Percentiles rank a stretch among this genome's conserved stretches.
phyloP scores from a whole-genome alignment of 2,329 filamentous ascomycete genomes.

The Fusarium setosum region DNA sequence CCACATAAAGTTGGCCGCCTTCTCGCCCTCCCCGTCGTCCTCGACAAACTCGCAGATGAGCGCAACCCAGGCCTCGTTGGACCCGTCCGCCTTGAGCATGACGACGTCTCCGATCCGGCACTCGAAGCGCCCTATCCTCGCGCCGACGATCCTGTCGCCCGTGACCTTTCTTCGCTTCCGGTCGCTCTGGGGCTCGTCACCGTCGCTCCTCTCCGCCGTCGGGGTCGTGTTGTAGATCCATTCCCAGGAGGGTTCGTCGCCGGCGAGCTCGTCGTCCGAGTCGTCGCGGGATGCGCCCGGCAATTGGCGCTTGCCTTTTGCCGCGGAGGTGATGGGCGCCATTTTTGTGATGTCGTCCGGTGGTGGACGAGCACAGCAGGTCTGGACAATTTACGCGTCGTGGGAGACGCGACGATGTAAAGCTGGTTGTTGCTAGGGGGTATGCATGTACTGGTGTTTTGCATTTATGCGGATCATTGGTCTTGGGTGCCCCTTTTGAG shows the following conservation, averaged over 20 bases:
- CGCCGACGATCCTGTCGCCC: conserved; percentile 75
- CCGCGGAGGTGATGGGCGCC: conserved; percentile 36
- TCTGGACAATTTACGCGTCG: conserved; percentile 41
- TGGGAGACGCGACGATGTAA: conserved; percentile 43
- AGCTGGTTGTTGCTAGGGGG: conserved; percentile 30
- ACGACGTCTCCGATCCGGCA: conserved; percentile 87
- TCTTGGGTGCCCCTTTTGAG: too few relatives aligned
- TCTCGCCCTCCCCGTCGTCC: conserved; percentile 72
- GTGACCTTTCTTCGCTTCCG: conserved; percentile 50
- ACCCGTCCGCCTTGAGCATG: conserved; percentile 87
- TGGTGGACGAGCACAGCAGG: conserved; percentile 4
- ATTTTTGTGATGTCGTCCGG: conserved; percentile 34
- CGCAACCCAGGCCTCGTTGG: conserved; percentile 91
- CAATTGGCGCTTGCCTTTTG: conserved; percentile 31
- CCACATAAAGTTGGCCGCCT: conserved; percentile 93
- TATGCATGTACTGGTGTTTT: conserved; percentile 37
- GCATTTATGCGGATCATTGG: conserved; percentile 19
- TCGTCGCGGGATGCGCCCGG: conserved; percentile 61
- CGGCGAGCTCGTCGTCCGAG: conserved; percentile 87
- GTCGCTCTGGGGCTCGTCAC: conserved; percentile 44
- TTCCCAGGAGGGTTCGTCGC: conserved; percentile 80
- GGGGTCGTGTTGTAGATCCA: conserved; percentile 72
- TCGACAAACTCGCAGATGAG: conserved; percentile 87
- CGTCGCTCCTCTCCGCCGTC: conserved; percentile 46
- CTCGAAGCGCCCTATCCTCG: conserved; percentile 83